phyloP scores from a whole-genome alignment of 164 flowering plant species.

The Euptelea pleiosperma region DNA sequence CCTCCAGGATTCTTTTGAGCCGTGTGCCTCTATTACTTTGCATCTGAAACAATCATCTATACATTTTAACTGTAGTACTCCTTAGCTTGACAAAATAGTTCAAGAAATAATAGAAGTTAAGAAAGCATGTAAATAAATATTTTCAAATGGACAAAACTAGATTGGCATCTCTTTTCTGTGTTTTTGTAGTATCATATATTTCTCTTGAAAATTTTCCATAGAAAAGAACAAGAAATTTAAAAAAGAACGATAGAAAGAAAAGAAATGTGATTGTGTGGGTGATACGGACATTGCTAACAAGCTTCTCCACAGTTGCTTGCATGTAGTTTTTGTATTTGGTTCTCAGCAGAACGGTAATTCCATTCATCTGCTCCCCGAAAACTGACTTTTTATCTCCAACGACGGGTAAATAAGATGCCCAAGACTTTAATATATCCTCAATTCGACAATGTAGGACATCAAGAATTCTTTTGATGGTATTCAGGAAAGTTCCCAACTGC shows the following conservation, averaged over 20 bases:
- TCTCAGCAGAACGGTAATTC: constrained; percentile 70
- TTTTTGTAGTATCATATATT: too few species aligned
- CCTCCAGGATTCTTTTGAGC: constrained; percentile 79
- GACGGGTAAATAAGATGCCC: constrained; percentile 76
- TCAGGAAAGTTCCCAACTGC: constrained; percentile 81
- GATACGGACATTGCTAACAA: constrained; percentile 63
- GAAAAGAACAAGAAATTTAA: too few species aligned
- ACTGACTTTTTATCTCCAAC: constrained; percentile 53
- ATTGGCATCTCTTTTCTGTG: too few species aligned
- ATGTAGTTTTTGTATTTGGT: constrained; percentile 85
- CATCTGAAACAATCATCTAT: constrained; percentile 28
- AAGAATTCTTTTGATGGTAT: constrained; percentile 84
- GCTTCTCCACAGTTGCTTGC: constrained; percentile 85
- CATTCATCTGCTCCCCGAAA: constrained; percentile 90
- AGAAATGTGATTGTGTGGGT: background rate
- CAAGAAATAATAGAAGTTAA: too few species aligned
- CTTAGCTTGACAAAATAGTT: too few species aligned
- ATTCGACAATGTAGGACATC: constrained; percentile 76
- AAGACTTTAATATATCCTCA: constrained; percentile 69
- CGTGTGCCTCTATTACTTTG: constrained; percentile 59
- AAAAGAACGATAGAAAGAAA: background rate
- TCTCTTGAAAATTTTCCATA: too few species aligned
- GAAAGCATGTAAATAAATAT: too few species aligned
- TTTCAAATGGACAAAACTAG: background rate
- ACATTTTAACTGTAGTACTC: background rate